Percentiles rank a stretch among this genome's conserved stretches.
Conservation (phyloP, 208 protist species). For the Balamuthia mandrillaris region DNA sequence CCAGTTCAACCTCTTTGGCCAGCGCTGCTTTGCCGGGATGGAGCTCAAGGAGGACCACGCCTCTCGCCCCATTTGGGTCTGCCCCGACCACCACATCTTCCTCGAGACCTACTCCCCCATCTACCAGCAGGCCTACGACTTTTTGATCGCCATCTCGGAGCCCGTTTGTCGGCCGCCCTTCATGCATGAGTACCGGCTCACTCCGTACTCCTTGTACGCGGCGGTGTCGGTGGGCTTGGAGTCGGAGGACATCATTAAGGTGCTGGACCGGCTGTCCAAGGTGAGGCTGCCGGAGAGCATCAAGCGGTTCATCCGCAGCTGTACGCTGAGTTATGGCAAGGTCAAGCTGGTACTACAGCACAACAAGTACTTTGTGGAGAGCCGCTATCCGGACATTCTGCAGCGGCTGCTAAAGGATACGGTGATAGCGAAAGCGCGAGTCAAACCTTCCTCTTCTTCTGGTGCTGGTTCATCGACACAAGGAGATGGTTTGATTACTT, state of each 20-base stretch:
- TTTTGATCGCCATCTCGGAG: conserved; percentile 90
- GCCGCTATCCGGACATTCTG: conserved; percentile 50
- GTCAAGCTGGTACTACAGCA: conserved; percentile 69
- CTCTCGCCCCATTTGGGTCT: conserved; percentile 65
- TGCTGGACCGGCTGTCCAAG: conserved; percentile 82
- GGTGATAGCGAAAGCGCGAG: conserved; percentile 21
- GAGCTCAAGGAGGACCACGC: conserved; percentile 51
- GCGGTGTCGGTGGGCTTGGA: conserved; percentile 90
- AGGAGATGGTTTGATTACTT: background rate
- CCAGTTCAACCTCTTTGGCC: no score
- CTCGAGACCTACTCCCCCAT: conserved; percentile 75
- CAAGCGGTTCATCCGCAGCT: conserved; percentile 55
- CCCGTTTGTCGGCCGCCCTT: conserved; percentile 79
- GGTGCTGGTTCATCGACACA: background rate
- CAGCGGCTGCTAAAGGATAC: conserved; percentile 50
- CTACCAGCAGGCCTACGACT: conserved; percentile 80
- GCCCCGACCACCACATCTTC: conserved; percentile 74
- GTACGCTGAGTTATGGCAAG: conserved; percentile 72
- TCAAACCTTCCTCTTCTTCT: conserved; percentile 13
- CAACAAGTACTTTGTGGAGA: conserved; percentile 76
- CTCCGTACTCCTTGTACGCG: conserved; percentile 92
- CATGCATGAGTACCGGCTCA: conserved; percentile 97
- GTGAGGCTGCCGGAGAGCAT: conserved; percentile 54
- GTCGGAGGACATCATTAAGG: conserved; percentile 80
- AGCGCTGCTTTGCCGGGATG: no score